These are phyloP conservation scores for Oryza australiensis DNA, from an alignment of 176 grass and related monocot species.

Conservation along the genomic window DNA sequence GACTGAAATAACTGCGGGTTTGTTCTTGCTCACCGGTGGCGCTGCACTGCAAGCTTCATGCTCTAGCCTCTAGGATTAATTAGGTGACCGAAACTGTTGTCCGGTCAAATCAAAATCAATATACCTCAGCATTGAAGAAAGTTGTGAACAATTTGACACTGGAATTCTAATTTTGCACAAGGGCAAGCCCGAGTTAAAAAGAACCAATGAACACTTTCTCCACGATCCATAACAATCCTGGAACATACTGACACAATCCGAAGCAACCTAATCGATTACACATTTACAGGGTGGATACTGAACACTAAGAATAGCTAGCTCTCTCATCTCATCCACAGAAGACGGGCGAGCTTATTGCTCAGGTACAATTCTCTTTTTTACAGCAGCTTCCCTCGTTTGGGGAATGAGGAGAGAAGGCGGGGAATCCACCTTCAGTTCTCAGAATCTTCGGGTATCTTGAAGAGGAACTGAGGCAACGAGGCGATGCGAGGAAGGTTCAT, in stretches of 20 bases:
- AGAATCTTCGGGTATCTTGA: constrained; percentile 76
- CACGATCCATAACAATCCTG: not conserved
- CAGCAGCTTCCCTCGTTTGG: constrained; percentile 25
- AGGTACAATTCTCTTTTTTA: constrained; percentile 41
- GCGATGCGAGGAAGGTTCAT: constrained; percentile 77
- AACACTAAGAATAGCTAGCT: constrained; percentile 7
- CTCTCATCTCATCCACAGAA: not conserved
- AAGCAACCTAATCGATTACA: constrained; percentile 35
- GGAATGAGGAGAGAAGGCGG: constrained; percentile 6
- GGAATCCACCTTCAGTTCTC: constrained; percentile 51
- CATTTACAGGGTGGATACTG: constrained; percentile 44
- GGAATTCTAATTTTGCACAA: constrained; percentile 31
- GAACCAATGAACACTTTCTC: constrained; percentile 46
- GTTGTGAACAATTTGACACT: constrained; percentile 2
- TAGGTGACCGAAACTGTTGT: not conserved
- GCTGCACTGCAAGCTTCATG: not conserved
- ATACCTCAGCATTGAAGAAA: not conserved
- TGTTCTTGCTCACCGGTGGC: too few species aligned
- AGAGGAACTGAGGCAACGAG: constrained; percentile 77
- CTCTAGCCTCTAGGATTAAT: too few species aligned
- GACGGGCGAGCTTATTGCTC: constrained; percentile 42
- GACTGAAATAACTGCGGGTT: too few species aligned
- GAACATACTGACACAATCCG: constrained; percentile 31
- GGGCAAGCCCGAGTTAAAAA: constrained; percentile 17
- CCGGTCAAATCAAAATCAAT: not conserved